Evolutionary conservation across 306 rosid species (phyloP), one percentile per base, ranked within the genome.

Genomic region (Cucurbita pepo): DNA sequence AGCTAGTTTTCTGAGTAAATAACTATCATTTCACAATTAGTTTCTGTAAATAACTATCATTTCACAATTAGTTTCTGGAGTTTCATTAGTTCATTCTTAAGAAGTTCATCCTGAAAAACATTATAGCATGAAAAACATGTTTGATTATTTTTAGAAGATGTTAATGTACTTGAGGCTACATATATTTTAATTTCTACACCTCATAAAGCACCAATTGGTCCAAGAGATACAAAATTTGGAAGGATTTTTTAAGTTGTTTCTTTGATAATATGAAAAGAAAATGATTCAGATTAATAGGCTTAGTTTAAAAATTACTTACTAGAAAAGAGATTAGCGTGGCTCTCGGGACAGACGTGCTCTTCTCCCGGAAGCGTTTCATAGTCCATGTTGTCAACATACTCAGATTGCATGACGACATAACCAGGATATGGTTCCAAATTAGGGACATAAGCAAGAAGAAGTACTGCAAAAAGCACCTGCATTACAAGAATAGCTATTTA

Each of bases 291-390:
- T 30, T 30, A 30, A 30, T 30, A 30, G 34, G 34, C 34, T 30
- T 30, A 45, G 70, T 60, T 77, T 30, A 9, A 30, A 69, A 57
- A 54, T 66, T 52, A 79, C 96, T 81, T 76, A 92, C 97, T 88
- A 47, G 97, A 90, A 72, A 87, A 79, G 47, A 90, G 2, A 75
- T 57, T 84, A 52, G 56, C 88, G 37, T 64, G 78, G 77, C 87
- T 83, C 81, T 92, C 97, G 3, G 96, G 97, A 83, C 34, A 92
- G 74, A 88, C 86, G 78, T 86, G 81, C 56, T 90, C 91, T 77
- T 80, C 91, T 53, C 83, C 92, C 55, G 82, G 77, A 76, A 90
- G 82, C 70, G 81, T 87, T 79, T 86, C 92, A 67, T 89, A 90
- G 74, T 83, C 96, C 43, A 74, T 80, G 76, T 86, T 79, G 77